Percentiles rank a stretch among this genome's conserved stretches.
Conservation (phyloP, 495 filamentous ascomycete genomes). For the Trichoderma asperelloides region DNA sequence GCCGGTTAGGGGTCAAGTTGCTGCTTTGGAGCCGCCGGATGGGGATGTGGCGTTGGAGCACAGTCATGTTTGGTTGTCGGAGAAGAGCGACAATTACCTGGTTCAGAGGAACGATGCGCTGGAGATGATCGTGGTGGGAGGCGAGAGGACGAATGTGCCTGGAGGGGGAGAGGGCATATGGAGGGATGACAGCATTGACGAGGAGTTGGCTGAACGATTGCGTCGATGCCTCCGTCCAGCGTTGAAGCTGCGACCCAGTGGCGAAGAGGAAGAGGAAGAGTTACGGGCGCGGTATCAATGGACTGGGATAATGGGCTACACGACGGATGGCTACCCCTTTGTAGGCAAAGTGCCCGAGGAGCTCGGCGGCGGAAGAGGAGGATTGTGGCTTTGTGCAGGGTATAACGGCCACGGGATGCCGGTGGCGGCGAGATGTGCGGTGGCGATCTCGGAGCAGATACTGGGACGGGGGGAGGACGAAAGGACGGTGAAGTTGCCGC, state of each 20-base stretch:
- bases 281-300: conserved; percentile 55
- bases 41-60: conserved; percentile 25
- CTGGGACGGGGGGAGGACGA: conserved; percentile 25
- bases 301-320: conserved; percentile 80
- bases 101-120: conserved; percentile 49
- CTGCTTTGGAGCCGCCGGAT: conserved; percentile 50
- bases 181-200: conserved; percentile 49
- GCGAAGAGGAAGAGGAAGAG: conserved; percentile 20
- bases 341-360: conserved; percentile 48
- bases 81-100: conserved; percentile 59
- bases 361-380: conserved; percentile 23
- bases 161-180: conserved; percentile 45
- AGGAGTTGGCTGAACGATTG: conserved; percentile 44
- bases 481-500: conserved; percentile 27
- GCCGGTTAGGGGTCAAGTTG: conserved; percentile 67
- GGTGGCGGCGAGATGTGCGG: conserved; percentile 58
- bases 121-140: conserved; percentile 52
- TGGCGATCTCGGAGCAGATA: conserved; percentile 58
- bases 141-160: conserved; percentile 27
- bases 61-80: conserved; percentile 49
- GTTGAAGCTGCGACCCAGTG: conserved; percentile 16
- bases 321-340: conserved; percentile 58
- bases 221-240: conserved; percentile 24
- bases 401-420: conserved; percentile 81
- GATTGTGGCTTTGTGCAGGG: conserved; percentile 51